phyloP scores from a whole-genome alignment of 169 alveolate species.

The Plasmodium ovale region DNA sequence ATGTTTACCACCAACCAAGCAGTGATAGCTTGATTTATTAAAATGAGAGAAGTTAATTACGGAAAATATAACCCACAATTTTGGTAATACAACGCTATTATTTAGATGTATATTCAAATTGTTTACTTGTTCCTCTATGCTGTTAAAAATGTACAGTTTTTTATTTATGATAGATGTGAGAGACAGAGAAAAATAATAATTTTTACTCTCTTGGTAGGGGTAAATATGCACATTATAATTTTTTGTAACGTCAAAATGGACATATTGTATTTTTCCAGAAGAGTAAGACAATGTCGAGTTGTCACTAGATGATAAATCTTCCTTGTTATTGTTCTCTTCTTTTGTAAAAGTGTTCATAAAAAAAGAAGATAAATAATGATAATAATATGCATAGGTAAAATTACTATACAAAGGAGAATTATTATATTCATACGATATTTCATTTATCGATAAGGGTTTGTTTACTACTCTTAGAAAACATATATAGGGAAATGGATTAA shows the following conservation, averaged over 20 bases:
- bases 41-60: slow-evolving; percentile 29
- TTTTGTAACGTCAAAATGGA: slow-evolving; percentile 58
- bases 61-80: slow-evolving; percentile 55
- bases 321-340: neutral
- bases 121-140: slow-evolving; percentile 25
- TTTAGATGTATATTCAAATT: slow-evolving; percentile 43
- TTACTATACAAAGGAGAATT: slow-evolving; percentile 6
- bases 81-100: slow-evolving; percentile 20
- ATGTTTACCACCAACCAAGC: slow-evolving; percentile 66
- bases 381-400: neutral
- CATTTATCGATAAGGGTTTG: slow-evolving; percentile 50
- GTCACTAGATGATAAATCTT: neutral
- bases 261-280: slow-evolving; percentile 26
- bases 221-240: slow-evolving; percentile 43
- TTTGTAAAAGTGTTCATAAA: neutral
- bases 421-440: slow-evolving; percentile 51
- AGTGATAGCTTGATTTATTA: slow-evolving; percentile 28
- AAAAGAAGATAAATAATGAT: slow-evolving; percentile 16
- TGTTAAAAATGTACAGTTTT: slow-evolving; percentile 42
- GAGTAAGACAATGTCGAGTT: neutral
- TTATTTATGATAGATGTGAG: slow-evolving; percentile 50
- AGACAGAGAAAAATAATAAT: slow-evolving; percentile 32
- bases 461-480: slow-evolving; percentile 29
- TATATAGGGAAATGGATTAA: slow-evolving; percentile 45
- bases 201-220: slow-evolving; percentile 27